These are phyloP conservation scores for Chalaropsis ovoidea DNA, from an alignment of 2,329 filamentous ascomycete genomes.

Conservation along the genomic window DNA sequence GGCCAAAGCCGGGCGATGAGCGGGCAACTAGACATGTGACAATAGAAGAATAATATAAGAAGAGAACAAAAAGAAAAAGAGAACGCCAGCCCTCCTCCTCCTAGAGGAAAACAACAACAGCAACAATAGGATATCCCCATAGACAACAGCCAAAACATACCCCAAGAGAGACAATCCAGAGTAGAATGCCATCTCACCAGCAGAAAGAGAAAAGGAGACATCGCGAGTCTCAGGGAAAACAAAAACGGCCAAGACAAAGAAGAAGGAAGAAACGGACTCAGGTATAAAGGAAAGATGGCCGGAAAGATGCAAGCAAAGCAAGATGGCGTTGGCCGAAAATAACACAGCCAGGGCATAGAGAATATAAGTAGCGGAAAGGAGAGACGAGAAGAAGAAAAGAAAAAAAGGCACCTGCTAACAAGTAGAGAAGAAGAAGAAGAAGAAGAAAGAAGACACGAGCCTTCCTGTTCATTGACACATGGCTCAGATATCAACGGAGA, in stretches of 20 bases:
- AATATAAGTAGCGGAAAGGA: constrained; percentile 1
- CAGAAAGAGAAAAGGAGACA: background rate
- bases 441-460: constrained; percentile 15
- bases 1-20: background rate
- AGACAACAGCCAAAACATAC: background rate
- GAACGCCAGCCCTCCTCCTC: background rate
- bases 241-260: background rate
- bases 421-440: constrained; percentile 10
- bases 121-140: constrained; percentile 5
- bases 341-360: background rate
- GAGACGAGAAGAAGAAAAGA: constrained; percentile 4
- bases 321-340: background rate
- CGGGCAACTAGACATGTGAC: background rate
- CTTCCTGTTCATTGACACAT: constrained; percentile 21
- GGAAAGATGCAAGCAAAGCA: background rate
- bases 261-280: constrained; percentile 6
- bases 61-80: constrained; percentile 18
- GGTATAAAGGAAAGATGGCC: constrained; percentile 6
- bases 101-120: constrained; percentile 13
- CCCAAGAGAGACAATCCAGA: background rate
- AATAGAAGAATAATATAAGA: constrained; percentile 9
- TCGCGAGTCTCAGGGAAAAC: background rate
- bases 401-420: background rate
- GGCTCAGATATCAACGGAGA: constrained; percentile 9
- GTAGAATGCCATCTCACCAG: background rate